Base-by-base conservation (phyloP, 441 rosid species). In the Adansonia rubrostipa region DNA sequence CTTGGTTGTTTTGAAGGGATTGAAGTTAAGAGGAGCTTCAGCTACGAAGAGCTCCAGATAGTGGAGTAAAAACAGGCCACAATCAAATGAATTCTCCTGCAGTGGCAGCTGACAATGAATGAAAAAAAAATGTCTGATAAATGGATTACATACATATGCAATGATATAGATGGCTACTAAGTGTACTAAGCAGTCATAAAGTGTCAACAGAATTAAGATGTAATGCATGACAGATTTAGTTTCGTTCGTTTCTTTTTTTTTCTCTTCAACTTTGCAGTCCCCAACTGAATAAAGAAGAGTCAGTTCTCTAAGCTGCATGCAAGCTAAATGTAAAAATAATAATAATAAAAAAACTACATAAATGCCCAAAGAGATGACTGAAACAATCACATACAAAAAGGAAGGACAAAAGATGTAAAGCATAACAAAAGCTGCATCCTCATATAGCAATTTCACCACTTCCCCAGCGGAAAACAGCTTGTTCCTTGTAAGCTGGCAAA, bases 1-100 rank as follows among this genome's bases (percentile, higher is more conserved):
- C 81, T 82, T 84, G 81, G 87, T 83, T 82, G 89, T 84, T 78
- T 84, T 85, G 84, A 89, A 86, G 22, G 91, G 92, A 80, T 75
- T 89, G 79, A 90, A 89, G 79, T 80, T 80, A 42, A 17, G 53
- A 77, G 94, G 94, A 78, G 91, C 94, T 71, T 90, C 89, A 60
- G 85, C 85, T 71, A 90, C 82, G 83, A 90, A 90, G 76, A 86
- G 86, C 88, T 90, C 94, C 73, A 90, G 84, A 83, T 90, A 89
- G 80, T 90, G 94, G 61, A 90, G 89, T 80, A 90, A 85, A 81
- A 90, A 90, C 73, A 90, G 85, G 84, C 94, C 94, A 40, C 94
- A 90, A 78, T 90, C 92, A 81, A 66, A 90, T 53, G 87, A 89
- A 82, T 90, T 90, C 74, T 90, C 92, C 86, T 90, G 94, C 84